These are phyloP conservation scores for Exophiala mesophila DNA, from an alignment of 2,329 filamentous ascomycete species.

Conservation along the genomic window DNA sequence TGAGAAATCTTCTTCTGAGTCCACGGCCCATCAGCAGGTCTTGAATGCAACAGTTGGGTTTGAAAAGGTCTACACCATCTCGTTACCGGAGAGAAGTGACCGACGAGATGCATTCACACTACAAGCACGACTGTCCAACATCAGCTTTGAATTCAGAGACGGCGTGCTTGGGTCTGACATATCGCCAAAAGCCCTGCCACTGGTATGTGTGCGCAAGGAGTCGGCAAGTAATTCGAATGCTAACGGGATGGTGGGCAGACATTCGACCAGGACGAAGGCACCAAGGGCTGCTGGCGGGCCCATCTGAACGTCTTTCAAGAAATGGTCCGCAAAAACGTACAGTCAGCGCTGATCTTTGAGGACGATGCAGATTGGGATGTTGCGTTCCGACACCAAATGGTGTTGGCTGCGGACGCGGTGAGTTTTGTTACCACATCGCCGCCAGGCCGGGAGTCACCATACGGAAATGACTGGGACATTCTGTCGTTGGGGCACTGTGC, in stretches of 20 bases:
- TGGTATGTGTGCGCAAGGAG: no score
- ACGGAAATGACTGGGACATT: conserved; percentile 50
- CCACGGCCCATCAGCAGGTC: neutral
- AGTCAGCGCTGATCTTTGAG: conserved; percentile 50
- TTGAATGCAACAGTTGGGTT: conserved; percentile 12
- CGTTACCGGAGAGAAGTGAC: conserved; percentile 44
- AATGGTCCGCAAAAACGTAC: conserved; percentile 42
- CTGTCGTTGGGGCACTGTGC: conserved; percentile 50
- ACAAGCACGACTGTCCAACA: conserved; percentile 36
- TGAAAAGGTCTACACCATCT: conserved; percentile 42
- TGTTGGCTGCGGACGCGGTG: conserved; percentile 30
- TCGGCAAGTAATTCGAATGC: no score
- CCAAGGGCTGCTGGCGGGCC: conserved; percentile 31
- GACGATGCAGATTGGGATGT: conserved; percentile 57
- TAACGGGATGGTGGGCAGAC: no score
- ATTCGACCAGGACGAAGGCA: conserved; percentile 2
- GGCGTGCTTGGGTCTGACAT: conserved; percentile 5
- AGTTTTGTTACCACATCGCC: conserved; percentile 28
- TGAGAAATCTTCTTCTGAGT: no score
- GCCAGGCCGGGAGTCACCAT: conserved; percentile 36
- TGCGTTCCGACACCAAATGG: conserved; percentile 45
- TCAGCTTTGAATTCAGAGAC: conserved; percentile 4
- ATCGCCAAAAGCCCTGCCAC: neutral
- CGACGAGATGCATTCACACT: conserved; percentile 46
- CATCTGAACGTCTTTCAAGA: conserved; percentile 36